Conservation (phyloP, 805 yeast species). For the Maudiozyma bulderi region DNA sequence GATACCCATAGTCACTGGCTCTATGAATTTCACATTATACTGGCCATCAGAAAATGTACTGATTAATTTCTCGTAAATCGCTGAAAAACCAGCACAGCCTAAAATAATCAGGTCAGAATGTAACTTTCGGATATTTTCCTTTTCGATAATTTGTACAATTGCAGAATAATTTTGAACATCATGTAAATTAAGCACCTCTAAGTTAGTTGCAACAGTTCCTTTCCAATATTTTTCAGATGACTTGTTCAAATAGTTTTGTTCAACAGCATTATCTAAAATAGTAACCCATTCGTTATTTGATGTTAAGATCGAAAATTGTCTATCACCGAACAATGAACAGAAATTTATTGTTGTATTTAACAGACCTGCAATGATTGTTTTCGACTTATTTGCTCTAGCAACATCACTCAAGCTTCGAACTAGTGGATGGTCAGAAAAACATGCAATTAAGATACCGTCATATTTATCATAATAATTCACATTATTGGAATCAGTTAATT, state of each 20-base stretch:
- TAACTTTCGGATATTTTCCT: conserved; percentile 11
- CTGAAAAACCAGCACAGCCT: conserved; percentile 25
- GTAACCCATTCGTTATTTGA: conserved; percentile 21
- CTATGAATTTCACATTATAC: conserved; percentile 6
- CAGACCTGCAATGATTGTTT: conserved; percentile 9
- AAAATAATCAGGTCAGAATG: conserved; percentile 13
- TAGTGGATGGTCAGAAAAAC: conserved; percentile 24
- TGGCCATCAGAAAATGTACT: conserved; percentile 1
- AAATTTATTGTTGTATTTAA: conserved; percentile 12
- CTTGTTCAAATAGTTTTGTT: conserved; percentile 4
- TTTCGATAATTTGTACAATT: conserved; percentile 10
- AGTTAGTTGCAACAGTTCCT: conserved; percentile 17
- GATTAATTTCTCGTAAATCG: conserved; percentile 8
- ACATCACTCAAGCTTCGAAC: conserved; percentile 5
- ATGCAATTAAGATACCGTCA: conserved; percentile 19
- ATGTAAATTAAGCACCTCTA: conserved; percentile 12
- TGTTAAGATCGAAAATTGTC: conserved; percentile 17
- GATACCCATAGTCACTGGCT: conserved; percentile 8
- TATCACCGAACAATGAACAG: conserved; percentile 8
- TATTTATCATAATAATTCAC: conserved; percentile 9
- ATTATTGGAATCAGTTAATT: conserved; percentile 8
- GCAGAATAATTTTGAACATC: conserved; percentile 6
- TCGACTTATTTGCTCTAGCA: background rate
- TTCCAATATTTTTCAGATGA: background rate
- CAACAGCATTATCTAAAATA: conserved; percentile 13